Evolutionary conservation across 306 rosid genomes (phyloP).

Genomic region (Abrus pulchellus): DNA sequence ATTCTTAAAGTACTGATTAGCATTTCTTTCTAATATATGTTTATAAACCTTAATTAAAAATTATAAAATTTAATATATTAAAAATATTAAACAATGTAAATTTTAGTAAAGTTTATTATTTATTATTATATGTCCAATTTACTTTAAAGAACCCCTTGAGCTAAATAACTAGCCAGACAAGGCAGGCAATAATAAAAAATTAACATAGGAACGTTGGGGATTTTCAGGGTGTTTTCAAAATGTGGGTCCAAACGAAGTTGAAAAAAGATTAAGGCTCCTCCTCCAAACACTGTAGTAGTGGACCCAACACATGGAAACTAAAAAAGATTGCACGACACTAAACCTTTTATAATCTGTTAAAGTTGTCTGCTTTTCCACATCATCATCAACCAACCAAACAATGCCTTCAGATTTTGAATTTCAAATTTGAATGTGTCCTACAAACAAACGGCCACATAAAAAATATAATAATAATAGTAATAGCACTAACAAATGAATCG

Average conservation of each 20-base stretch:
- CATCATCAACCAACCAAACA: constrained; percentile 34
- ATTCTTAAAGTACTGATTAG: too few relatives aligned
- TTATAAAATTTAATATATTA: too few relatives aligned
- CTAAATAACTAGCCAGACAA: too few relatives aligned
- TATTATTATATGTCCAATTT: too few relatives aligned
- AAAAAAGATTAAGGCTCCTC: constrained; percentile 38
- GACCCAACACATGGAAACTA: constrained; percentile 59
- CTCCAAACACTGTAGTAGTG: constrained; percentile 21
- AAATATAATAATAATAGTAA: constrained; percentile 31
- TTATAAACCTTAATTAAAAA: too few relatives aligned
- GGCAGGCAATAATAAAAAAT: too few relatives aligned
- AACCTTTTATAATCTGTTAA: constrained; percentile 28
- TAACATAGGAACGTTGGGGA: neutral
- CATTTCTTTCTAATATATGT: too few relatives aligned
- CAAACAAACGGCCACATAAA: constrained; percentile 53
- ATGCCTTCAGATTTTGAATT: constrained; percentile 61
- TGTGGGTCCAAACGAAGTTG: constrained; percentile 51
- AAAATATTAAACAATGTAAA: too few relatives aligned
- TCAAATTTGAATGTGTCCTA: constrained; percentile 70
- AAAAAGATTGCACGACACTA: constrained; percentile 35
- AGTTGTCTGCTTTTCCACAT: constrained; percentile 52
- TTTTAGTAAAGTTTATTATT: too few relatives aligned
- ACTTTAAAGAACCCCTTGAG: too few relatives aligned
- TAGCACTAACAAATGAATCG: constrained; percentile 12
- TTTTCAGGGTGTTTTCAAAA: neutral